Evolutionary conservation across 1,284 basidiomycete species (phyloP).

Genomic region (Caloboletus firmus): DNA sequence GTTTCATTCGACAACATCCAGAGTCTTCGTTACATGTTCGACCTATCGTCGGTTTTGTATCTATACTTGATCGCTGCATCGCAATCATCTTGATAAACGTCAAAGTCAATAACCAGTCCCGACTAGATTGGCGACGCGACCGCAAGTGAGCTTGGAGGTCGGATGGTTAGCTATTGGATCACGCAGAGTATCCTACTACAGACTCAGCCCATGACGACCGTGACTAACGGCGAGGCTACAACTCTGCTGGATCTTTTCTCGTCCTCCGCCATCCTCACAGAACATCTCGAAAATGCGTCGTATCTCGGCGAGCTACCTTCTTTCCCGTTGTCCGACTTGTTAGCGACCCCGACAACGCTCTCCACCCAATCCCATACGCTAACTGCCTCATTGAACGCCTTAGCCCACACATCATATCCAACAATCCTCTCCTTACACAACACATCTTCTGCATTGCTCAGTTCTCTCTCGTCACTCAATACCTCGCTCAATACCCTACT

Average conservation of each 20-base stretch:
- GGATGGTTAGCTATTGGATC: background rate
- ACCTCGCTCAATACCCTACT: slow-evolving; percentile 68
- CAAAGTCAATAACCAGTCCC: background rate
- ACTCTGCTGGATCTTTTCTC: slow-evolving; percentile 31
- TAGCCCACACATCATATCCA: slow-evolving; percentile 86
- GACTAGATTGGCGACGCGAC: background rate
- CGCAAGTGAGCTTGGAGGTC: background rate
- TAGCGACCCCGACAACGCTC: slow-evolving; percentile 70
- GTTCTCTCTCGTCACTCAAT: slow-evolving; percentile 63
- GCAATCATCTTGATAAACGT: slow-evolving; percentile 6
- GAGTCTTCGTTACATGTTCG: background rate
- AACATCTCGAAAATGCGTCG: slow-evolving; percentile 36
- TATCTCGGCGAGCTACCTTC: slow-evolving; percentile 69
- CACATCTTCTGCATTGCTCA: slow-evolving; percentile 67
- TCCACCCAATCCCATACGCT: slow-evolving; percentile 81
- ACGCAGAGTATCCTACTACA: background rate
- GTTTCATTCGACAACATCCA: background rate
- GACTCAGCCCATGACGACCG: slow-evolving; percentile 23
- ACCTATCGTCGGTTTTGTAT: slow-evolving; percentile 19
- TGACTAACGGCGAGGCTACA: slow-evolving; percentile 23
- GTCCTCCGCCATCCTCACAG: slow-evolving; percentile 13
- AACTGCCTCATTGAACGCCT: slow-evolving; percentile 81
- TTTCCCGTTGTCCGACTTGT: slow-evolving; percentile 63
- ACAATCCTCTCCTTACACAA: slow-evolving; percentile 84
- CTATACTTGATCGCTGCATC: slow-evolving; percentile 5